These are phyloP conservation scores for Myxozyma geophila DNA, from an alignment of 805 yeast species.

Conservation along the genomic window DNA sequence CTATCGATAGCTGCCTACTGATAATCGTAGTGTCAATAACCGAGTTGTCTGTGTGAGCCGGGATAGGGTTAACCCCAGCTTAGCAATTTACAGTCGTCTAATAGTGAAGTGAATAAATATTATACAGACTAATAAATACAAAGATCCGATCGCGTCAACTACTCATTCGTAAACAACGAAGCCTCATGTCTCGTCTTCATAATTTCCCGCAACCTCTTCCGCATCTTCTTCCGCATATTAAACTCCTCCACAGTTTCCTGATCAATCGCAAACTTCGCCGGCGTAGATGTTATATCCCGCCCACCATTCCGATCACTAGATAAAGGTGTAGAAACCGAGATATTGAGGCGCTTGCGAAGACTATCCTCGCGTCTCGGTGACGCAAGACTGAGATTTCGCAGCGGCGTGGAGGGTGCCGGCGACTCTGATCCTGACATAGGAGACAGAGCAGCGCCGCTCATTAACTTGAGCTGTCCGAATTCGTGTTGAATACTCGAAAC, in stretches of 20 bases:
- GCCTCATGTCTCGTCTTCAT: conserved; percentile 11
- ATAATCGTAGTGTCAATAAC: no score
- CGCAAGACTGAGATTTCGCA: background rate
- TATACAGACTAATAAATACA: background rate
- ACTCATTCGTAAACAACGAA: conserved; percentile 16
- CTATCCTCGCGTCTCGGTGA: conserved; percentile 3
- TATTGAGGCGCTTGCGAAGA: background rate
- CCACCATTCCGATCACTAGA: background rate
- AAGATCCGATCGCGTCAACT: background rate
- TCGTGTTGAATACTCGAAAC: conserved; percentile 19
- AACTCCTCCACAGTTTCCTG: conserved; percentile 28
- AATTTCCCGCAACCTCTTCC: conserved; percentile 3
- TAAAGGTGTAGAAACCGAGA: background rate
- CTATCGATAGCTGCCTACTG: no score
- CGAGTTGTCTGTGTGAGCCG: no score
- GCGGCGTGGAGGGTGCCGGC: conserved; percentile 4
- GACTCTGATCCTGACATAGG: background rate
- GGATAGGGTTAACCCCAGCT: no score
- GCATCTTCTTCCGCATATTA: conserved; percentile 11
- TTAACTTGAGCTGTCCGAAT: background rate
- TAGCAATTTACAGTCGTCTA: no score
- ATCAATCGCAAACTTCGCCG: conserved; percentile 13
- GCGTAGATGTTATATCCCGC: background rate
- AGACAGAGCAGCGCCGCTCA: background rate
- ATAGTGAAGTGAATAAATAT: no score